phyloP scores from a whole-genome alignment of 1,284 basidiomycete species.

The Leccinum angustisporum region DNA sequence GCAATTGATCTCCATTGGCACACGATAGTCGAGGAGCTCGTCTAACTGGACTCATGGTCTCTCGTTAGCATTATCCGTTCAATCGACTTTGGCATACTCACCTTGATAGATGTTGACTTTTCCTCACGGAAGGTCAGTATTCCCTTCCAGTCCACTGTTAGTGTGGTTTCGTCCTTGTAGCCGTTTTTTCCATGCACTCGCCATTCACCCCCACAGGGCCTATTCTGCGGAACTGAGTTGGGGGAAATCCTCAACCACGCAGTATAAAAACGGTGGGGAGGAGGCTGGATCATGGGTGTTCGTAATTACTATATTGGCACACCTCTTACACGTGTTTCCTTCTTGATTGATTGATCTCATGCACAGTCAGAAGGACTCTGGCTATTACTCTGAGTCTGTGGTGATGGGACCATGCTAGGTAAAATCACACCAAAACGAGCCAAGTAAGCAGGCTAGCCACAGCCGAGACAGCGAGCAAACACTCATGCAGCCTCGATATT shows the following conservation, averaged over 20 bases:
- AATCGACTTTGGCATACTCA: neutral
- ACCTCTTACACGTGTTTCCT: too few relatives aligned
- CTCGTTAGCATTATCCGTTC: neutral
- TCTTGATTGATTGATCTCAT: too few relatives aligned
- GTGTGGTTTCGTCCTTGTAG: neutral
- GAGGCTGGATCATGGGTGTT: neutral
- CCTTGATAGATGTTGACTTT: neutral
- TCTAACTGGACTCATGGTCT: neutral
- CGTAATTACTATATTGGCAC: too few relatives aligned
- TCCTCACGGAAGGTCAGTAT: neutral
- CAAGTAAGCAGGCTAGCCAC: too few relatives aligned
- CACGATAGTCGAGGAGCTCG: neutral
- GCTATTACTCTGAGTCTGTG: too few relatives aligned
- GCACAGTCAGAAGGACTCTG: too few relatives aligned
- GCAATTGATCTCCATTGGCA: neutral
- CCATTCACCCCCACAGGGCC: neutral
- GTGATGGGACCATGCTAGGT: too few relatives aligned
- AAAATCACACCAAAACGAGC: too few relatives aligned
- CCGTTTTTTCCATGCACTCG: neutral
- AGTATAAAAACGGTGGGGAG: neutral
- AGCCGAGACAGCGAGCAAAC: too few relatives aligned
- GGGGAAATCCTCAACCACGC: neutral
- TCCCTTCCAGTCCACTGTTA: neutral
- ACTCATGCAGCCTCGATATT: too few relatives aligned
- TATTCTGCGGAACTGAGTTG: neutral